Evolutionary conservation across 345 rosid species (phyloP), one percentile per base, ranked within the genome.

Genomic region (Microcos paniculata): DNA sequence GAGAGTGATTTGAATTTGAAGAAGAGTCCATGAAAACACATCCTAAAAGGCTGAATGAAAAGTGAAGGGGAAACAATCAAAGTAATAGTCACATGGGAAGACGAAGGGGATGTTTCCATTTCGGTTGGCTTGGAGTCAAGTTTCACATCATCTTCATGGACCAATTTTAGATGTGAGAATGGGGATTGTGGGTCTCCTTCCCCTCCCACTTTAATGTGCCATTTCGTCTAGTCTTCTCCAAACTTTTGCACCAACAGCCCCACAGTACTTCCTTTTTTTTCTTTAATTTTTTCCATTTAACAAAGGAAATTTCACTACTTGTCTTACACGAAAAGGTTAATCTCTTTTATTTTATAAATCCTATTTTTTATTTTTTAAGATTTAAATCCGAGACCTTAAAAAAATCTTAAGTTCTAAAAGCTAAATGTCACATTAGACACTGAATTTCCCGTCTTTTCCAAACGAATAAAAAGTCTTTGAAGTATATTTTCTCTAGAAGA

Each of bases 1-100:
- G 75, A 9, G 31, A 16, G 33, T 52, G 75, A 13, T 76, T 35
- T 76, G 62, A 14, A 28, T 8, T 62, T 6, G 35, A 21, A 46
- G 35, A 21, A 46, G 71, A 28, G 62, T 40, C 52, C 19, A 72
- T 74, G 85, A 78, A 78, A 77, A 79, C 75, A 79, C 75, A 81
- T 69, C 52, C 56, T 56, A 38, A 79, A 82, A 65, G 72, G 74
- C 49, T 18, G 40, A 2, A n/a, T 16, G 42, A 78, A 81, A 73
- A 26, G 51, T 64, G 24, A 81, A 81, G 80, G 78, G 79, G 85
- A 70, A 75, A 74, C 86, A 80, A 76, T 62, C 62, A 79, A 84
- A 74, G 75, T 62, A 77, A 80, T 72, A 67, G 74, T 62, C 87
- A 88, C 91, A 86, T 88, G 89, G 91, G 84, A 26, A 52, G 63